Base-by-base conservation (phyloP, 352 stramenopile species). In the Phytophthora tentaculata region DNA sequence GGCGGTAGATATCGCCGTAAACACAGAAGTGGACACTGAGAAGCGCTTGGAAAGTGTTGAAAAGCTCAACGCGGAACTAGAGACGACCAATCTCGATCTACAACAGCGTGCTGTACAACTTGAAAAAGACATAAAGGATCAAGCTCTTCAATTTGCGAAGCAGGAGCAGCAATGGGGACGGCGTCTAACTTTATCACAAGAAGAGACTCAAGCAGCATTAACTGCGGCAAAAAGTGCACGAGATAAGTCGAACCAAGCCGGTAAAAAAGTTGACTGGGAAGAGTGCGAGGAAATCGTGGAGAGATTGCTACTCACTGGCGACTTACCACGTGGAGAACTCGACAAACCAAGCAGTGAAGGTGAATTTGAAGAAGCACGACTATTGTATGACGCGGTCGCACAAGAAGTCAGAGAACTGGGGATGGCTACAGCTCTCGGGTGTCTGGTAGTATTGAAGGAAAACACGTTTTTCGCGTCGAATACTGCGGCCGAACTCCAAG, bases 391-490 rank as follows among this genome's bases (percentile, higher is more conserved):
- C 19, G 69, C 77, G 14, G 69, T 78, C 3, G 56, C 72, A 1
- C 47, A 73, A n/a, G 75, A 76, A 61, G 77, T 94, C 19, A 68
- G 75, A 8, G 55, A 70, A 13, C 57, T 79, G 5, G 86, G 84
- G 0, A 69, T 92, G 28, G 73, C 67, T 7, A 79, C 68, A 43
- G 86, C 84, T 3, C 41, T 94, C 14, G 81, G 71, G 1, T 92
- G 86, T 54, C 64, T 94, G 0, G 52, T 63, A 8, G 70, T 88
- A 16, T 61, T 91, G 61, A 89, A 89, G n/a, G 81, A 91, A 53
- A 91, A 75, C n/a, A 81, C 85, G 3, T 75, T 91, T 26, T 89
- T 88, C 50, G 81, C 83, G 0, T 90, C 79, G 2, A 89, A 82
- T 41, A 80, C 86, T 5, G 76, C 81, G 0, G 71, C 74, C 7